Evolutionary conservation across 2,329 filamentous ascomycete genomes (phyloP).

Genomic region (Monilinia laxa): DNA sequence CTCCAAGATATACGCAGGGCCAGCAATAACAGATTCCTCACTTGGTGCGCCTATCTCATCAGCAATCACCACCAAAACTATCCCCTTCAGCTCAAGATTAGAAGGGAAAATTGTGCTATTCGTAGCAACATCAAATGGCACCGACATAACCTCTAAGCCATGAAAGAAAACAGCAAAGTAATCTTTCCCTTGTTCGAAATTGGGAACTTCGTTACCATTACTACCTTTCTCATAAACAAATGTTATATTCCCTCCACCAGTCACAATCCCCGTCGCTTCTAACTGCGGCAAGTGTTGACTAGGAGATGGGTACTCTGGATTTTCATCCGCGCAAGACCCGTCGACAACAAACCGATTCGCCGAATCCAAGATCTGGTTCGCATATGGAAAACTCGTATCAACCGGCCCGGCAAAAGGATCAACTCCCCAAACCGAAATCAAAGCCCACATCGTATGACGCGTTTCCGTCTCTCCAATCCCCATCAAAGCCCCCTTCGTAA

Average conservation of each 20-base stretch:
- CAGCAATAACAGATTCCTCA: constrained; percentile 44
- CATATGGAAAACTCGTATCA: constrained; percentile 46
- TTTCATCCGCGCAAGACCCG: constrained; percentile 41
- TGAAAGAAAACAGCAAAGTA: constrained; percentile 48
- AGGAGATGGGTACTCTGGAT: constrained; percentile 44
- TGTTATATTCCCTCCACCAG: constrained; percentile 39
- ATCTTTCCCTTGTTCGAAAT: constrained; percentile 33
- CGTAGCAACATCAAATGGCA: constrained; percentile 41
- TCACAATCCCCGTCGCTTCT: constrained; percentile 33
- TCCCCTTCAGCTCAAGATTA: constrained; percentile 42
- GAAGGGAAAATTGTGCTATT: constrained; percentile 42
- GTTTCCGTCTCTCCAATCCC: constrained; percentile 44
- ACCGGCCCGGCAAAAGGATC: constrained; percentile 45
- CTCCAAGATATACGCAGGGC: constrained; percentile 43
- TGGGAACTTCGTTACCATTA: constrained; percentile 34
- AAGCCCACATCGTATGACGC: constrained; percentile 45
- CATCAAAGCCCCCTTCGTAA: constrained; percentile 43
- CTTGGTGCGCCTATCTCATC: constrained; percentile 42
- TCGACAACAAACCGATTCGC: constrained; percentile 41
- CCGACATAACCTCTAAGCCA: constrained; percentile 41
- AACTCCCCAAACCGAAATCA: constrained; percentile 45
- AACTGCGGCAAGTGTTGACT: constrained; percentile 42
- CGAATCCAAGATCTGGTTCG: constrained; percentile 45
- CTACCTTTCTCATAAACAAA: constrained; percentile 37
- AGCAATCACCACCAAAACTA: constrained; percentile 43